Conservation (phyloP, 2,329 filamentous ascomycete species). For the Xenoacremonium recifei region DNA sequence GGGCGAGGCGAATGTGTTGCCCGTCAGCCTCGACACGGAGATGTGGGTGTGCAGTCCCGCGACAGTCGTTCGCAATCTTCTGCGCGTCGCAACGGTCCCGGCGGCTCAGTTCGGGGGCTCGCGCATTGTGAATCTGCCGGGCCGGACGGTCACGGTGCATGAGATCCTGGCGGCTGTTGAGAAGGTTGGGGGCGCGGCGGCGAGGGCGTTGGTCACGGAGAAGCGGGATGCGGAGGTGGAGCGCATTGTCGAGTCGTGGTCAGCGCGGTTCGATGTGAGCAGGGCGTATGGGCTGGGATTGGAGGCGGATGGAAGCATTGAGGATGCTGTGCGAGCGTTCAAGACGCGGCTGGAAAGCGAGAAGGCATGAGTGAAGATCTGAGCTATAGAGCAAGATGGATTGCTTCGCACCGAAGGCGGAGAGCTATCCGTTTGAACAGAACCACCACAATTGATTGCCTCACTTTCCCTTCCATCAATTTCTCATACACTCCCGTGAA, state of each 20-base stretch:
- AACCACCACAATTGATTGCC: neutral
- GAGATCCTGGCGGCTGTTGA: conserved; percentile 52
- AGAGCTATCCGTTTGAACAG: neutral
- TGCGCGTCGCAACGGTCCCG: conserved; percentile 41
- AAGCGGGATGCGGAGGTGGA: conserved; percentile 45
- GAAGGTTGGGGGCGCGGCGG: conserved; percentile 45
- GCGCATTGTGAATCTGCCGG: conserved; percentile 52
- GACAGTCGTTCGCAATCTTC: conserved; percentile 48
- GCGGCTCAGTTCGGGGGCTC: conserved; percentile 35
- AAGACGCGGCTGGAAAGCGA: neutral
- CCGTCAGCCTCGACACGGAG: conserved; percentile 43
- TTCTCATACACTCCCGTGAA: too few relatives aligned
- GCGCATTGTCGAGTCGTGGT: conserved; percentile 53
- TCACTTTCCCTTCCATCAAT: too few relatives aligned
- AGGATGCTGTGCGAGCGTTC: conserved; percentile 31
- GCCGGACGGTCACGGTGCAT: conserved; percentile 50
- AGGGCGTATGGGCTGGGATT: conserved; percentile 55
- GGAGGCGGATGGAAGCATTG: conserved; percentile 39
- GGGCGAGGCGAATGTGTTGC: conserved; percentile 46
- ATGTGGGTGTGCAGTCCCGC: conserved; percentile 54
- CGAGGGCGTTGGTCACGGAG: conserved; percentile 42
- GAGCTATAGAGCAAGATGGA: too few relatives aligned
- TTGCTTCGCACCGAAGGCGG: neutral
- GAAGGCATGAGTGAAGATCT: too few relatives aligned
- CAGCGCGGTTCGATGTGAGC: conserved; percentile 47